Base-by-base conservation (phyloP, 108 stramenopile genomes). In the Asterionellopsis glacialis region DNA sequence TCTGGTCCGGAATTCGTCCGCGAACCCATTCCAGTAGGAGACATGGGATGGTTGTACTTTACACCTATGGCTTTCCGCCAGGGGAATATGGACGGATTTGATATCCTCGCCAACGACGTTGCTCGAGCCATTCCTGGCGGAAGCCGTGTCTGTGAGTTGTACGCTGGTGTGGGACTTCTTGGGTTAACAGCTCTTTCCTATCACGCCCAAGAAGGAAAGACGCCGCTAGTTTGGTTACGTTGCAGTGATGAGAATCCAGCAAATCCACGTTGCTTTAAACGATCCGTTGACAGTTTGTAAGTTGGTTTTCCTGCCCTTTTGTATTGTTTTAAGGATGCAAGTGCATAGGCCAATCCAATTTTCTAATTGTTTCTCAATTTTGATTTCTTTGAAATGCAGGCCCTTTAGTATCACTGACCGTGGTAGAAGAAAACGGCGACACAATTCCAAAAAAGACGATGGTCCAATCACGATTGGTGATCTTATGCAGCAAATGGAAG, bases 191-290 rank as follows among this genome's bases (percentile, higher is more conserved):
- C 90, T 9, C 74, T 95, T 25, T 64, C 80, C 6, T 76, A 86
- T 68, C 80, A 85, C 55, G 79, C 69, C 1, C 68, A 62, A 41
- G 1, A 74, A 19, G 65, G 63, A n/a, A 73, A 65, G 1, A 33
- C 33, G 33, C 67, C 84, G 0, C 59, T 93, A 16, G 57, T 59
- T 42, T 93, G 88, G 84, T 11, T 97, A 3, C 78, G 93, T 23
- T 96, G 94, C 72, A 90, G 87, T 40, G 98, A 98, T 67, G 92
- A 92, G 15, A 98, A 96, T 77, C 93, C 95, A 48, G 77, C 86
- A 57, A 95, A 95, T 74, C 69, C 73, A 10, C 55, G 83, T 26
- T 93, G 91, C 69, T 97, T 98, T 51, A 68, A 83, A 25, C 55
- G 69, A 42, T 69, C 94, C 11, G 65, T 90, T 19, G 67, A 66